Percentiles rank a stretch among this genome's conserved stretches.
Conservation (phyloP, 257 asterid species). For the Forsythia viridissima region DNA sequence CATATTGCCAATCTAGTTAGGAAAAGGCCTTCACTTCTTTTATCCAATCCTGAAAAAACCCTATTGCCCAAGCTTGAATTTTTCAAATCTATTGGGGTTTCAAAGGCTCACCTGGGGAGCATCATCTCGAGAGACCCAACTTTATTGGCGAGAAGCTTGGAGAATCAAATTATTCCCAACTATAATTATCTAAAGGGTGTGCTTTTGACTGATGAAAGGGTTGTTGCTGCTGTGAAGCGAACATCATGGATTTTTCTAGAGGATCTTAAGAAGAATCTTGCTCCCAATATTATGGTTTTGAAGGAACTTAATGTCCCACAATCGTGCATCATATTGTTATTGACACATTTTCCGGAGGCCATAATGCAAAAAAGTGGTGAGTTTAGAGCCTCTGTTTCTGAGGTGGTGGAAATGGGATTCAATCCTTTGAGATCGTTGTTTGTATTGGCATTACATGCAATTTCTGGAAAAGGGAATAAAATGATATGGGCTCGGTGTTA, state of each 20-base stretch:
- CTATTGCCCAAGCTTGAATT: slow-evolving; percentile 26
- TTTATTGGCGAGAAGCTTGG: slow-evolving; percentile 15
- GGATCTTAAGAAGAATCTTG: not conserved
- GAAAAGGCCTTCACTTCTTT: not conserved
- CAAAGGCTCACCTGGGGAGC: slow-evolving; percentile 1
- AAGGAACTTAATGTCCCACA: slow-evolving; percentile 16
- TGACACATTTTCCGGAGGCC: not conserved
- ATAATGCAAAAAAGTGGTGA: not conserved
- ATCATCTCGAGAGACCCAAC: not conserved
- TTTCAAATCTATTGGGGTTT: slow-evolving; percentile 22
- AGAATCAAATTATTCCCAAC: slow-evolving; percentile 17
- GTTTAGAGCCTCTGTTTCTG: slow-evolving; percentile 2
- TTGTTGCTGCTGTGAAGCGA: not conserved
- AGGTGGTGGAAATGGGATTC: slow-evolving; percentile 29
- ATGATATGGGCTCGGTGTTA: not conserved
- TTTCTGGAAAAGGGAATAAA: not conserved
- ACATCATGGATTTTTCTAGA: not conserved
- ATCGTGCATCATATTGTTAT: not conserved
- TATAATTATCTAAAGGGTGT: slow-evolving; percentile 2
- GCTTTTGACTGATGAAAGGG: slow-evolving; percentile 2
- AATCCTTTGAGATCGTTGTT: slow-evolving; percentile 10
- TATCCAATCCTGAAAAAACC: slow-evolving; percentile 21
- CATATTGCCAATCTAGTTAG: not conserved
- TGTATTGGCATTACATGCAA: slow-evolving; percentile 10
- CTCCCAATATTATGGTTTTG: slow-evolving; percentile 21